These are phyloP conservation scores for Ceratobasidium sp. DNA, from an alignment of 1,284 basidiomycete genomes.

Conservation along the genomic window DNA sequence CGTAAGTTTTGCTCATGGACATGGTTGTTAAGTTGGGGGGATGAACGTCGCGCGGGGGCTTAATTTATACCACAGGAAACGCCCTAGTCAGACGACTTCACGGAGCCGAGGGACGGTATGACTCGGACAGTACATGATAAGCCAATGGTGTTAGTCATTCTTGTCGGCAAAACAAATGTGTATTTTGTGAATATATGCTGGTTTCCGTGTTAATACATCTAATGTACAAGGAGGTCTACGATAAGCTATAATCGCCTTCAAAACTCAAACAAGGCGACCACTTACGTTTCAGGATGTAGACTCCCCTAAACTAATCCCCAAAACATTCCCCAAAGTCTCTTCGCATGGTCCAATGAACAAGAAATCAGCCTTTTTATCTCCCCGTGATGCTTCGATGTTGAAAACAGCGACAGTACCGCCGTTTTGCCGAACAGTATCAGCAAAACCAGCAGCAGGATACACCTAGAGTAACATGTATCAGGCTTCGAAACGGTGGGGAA, in stretches of 20 bases:
- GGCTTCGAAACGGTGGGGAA: background rate
- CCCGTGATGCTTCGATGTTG: conserved; percentile 66
- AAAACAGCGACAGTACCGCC: conserved; percentile 71
- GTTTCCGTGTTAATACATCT: background rate
- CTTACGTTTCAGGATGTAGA: background rate
- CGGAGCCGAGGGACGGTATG: background rate
- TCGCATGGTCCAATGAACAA: conserved; percentile 66
- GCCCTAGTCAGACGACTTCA: background rate
- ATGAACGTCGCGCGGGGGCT: background rate
- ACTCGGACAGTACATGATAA: background rate
- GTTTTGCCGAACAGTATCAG: conserved; percentile 56
- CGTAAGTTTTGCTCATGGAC: conserved; percentile 33
- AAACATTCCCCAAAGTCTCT: conserved; percentile 55
- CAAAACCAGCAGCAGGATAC: conserved; percentile 64
- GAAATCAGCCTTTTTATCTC: conserved; percentile 64
- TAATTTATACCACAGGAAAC: background rate
- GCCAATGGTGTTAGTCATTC: background rate
- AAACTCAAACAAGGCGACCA: background rate
- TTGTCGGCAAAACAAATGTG: background rate
- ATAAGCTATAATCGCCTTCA: background rate
- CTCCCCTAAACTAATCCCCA: conserved; percentile 45
- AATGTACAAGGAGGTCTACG: background rate
- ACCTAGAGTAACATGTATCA: conserved; percentile 55
- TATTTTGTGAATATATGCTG: background rate
- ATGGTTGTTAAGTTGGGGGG: background rate